Evolutionary conservation across 495 filamentous ascomycete species (phyloP).

Genomic region (Acidomyces sp.): DNA sequence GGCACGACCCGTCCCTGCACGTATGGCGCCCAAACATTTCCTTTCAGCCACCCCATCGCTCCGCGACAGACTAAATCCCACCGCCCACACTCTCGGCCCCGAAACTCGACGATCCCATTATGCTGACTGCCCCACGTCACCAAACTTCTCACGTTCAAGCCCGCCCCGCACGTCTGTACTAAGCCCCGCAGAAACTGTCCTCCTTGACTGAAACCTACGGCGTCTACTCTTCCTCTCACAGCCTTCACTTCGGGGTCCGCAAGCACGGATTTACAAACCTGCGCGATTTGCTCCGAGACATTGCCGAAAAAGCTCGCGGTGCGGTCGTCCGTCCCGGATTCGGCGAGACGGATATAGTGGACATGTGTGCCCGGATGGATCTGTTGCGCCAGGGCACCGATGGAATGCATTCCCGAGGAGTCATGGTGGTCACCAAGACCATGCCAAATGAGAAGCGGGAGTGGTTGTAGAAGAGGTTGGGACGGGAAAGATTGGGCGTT

Average conservation of each 20-base stretch:
- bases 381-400: constrained; percentile 55
- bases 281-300: constrained; percentile 60
- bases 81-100: constrained; percentile 41
- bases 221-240: constrained; percentile 38
- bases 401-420: constrained; percentile 53
- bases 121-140: constrained; percentile 90
- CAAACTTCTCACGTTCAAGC: constrained; percentile 62
- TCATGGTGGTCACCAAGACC: constrained; percentile 65
- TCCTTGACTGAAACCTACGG: constrained; percentile 87
- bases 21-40: constrained; percentile 60
- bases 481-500: constrained; percentile 7
- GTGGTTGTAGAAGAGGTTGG: constrained; percentile 36
- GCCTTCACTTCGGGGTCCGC: constrained; percentile 58
- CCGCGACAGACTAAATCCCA: constrained; percentile 70
- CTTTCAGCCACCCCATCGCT: constrained; percentile 56
- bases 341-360: constrained; percentile 65
- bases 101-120: constrained; percentile 80
- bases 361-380: constrained; percentile 72
- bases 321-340: constrained; percentile 52
- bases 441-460: constrained; percentile 91
- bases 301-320: constrained; percentile 84
- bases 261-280: constrained; percentile 70
- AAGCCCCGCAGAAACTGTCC: constrained; percentile 93
- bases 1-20: constrained; percentile 73
- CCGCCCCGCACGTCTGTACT: constrained; percentile 67